Conservation (phyloP, 352 stramenopile species). For the Phytopythium montanum region DNA sequence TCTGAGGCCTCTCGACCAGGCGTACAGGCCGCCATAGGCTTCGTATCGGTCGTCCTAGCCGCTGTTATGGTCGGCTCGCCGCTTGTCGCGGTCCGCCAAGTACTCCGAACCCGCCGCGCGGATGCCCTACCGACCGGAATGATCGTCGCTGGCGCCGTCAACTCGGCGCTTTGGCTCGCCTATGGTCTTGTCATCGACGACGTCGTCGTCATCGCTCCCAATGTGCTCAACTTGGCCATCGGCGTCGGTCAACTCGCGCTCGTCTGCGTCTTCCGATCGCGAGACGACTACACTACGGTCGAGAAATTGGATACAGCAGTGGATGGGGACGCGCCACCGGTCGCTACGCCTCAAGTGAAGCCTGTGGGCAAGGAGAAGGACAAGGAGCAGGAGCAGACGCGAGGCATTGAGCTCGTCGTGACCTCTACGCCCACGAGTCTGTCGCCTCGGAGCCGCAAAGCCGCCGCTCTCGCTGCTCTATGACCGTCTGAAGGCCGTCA, state of each 20-base stretch:
- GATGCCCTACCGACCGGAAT: conserved; percentile 40
- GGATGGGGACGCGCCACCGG: not conserved
- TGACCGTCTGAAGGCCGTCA: not conserved
- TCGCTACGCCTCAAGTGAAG: not conserved
- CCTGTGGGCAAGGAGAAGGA: not conserved
- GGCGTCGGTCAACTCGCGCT: conserved; percentile 51
- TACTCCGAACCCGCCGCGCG: conserved; percentile 43
- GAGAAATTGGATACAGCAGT: conserved; percentile 3
- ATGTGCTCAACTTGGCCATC: conserved; percentile 54
- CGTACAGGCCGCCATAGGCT: conserved; percentile 45
- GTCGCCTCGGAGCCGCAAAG: conserved; percentile 4
- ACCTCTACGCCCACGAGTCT: not conserved
- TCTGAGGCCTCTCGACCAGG: conserved; percentile 13
- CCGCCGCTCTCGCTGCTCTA: not conserved
- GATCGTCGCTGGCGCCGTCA: conserved; percentile 45
- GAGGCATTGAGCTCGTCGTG: conserved; percentile 1
- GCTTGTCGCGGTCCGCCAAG: conserved; percentile 40
- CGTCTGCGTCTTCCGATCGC: conserved; percentile 28
- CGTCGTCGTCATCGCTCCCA: conserved; percentile 56
- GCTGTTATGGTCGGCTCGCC: conserved; percentile 65
- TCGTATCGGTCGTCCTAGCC: conserved; percentile 46
- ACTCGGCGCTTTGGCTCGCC: conserved; percentile 45
- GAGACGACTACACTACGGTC: conserved; percentile 26
- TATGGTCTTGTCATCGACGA: conserved; percentile 51
- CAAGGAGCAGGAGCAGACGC: not conserved